Evolutionary conservation across 345 rosid genomes (phyloP), one percentile per base, ranked within the genome.

Genomic region (Aquilaria sinensis): DNA sequence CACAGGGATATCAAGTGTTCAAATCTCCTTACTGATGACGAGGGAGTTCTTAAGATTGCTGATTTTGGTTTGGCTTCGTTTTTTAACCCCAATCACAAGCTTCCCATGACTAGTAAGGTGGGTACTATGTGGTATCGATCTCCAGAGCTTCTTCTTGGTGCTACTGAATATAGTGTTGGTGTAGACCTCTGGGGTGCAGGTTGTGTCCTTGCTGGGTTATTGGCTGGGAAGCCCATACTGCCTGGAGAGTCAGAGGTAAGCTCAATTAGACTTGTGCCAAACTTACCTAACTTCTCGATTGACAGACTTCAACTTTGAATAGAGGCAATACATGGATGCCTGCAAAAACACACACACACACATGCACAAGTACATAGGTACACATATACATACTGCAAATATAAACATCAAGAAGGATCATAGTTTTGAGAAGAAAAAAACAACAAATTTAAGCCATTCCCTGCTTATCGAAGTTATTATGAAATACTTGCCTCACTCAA

Each of bases 181-280:
- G 85, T 85, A 33, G 91, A 85, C 65, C 83, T 85, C 11, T 85
- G 91, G 91, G 82, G 91, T 67, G 91, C 91, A 48, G 91, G 91
- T 55, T 83, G 91, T 72, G 83, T 85, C 65, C 77, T 85, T 33
- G 91, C 88, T 0, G 91, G 83, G 72, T 67, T 85, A 57, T 74
- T 85, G 64, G 85, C 80, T 12, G 88, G 88, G 70, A 82, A 83
- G 72, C 91, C 91, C 56, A 77, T 85, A 46, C 83, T 85, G 88
- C 88, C 88, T 61, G 91, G 91, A 50, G 85, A 86, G 16, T 83
- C 91, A 16, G 91, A 85, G 86, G 91, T 85, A 70, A 37, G 43
- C 2, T 37, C 43, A 37, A 9, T 37, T 37, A 37, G 43, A 37
- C 43, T 3, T 37, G 43, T 37, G 5, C 7, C 43, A 37, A 4